Evolutionary conservation across 805 yeast genomes (phyloP), one percentile per base, ranked within the genome.

Genomic region (Yarrowia yakushimensis): DNA sequence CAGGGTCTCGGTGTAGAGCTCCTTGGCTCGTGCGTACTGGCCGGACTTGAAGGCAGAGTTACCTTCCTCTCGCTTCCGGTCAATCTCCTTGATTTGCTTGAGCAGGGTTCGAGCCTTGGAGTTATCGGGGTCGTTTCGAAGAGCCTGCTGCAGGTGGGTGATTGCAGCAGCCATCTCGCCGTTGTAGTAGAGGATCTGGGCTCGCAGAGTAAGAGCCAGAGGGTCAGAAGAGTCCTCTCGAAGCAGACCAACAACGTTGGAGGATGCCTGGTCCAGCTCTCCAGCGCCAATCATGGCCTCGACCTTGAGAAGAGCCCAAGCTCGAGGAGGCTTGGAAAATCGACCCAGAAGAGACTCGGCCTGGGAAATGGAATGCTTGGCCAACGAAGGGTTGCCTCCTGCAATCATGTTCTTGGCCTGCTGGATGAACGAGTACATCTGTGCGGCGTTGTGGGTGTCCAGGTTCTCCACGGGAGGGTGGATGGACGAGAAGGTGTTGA

Each of bases 1-100:
- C 34, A 93, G 87, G 9, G 97, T 97, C 65, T 79, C 72, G 1
- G 93, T 81, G 73, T 94, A 93, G 3, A 78, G 71, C 11, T 81
- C 85, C n/a, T 85, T 76, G 8, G 97, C 97, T 33, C 79, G 78
- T 4, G 78, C 78, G 67, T 77, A 86, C 66, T 84, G 77, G 39
- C 90, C 87, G 20, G 78, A 77, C 73, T 89, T 89, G 68, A 93
- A 80, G 50, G 80, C 82, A 1, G 76, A 79, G 69, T 93, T 93
- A 10, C 98, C 99, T 66, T 81, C 79, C 63, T 69, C 65, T 61
- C 72, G 70, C 60, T 67, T 65, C 31, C 66, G 63, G 50, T 77
- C 79, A 13, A 77, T 63, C 48, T 72, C 76, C 45, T 72, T 70
- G 31, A 69, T 63, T 15, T 65, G 63, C 65, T 70, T 72, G 63